Evolutionary conservation across 2,329 filamentous ascomycete species (phyloP).

Genomic region (Chaetomium globosum): DNA sequence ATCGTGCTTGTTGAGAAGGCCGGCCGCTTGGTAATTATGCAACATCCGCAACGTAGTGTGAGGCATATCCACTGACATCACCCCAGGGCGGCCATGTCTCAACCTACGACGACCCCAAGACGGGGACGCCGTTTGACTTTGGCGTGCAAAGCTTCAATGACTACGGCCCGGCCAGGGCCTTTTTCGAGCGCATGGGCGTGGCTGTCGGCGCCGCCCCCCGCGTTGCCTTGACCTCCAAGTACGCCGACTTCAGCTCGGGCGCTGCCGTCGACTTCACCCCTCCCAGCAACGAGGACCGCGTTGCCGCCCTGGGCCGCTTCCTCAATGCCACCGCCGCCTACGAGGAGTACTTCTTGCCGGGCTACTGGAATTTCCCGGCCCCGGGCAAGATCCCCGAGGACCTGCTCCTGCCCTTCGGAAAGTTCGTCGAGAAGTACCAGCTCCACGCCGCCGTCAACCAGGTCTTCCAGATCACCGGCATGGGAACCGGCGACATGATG

Average conservation of each 20-base stretch:
- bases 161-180: conserved; percentile 46
- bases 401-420: conserved; percentile 50
- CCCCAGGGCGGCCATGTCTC: conserved; percentile 53
- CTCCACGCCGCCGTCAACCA: conserved; percentile 47
- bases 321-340: conserved; percentile 40
- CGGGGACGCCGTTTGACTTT: conserved; percentile 41
- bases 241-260: conserved; percentile 46
- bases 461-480: conserved; percentile 46
- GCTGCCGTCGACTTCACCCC: conserved; percentile 37
- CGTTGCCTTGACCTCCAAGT: conserved; percentile 39
- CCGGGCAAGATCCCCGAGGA: conserved; percentile 50
- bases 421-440: conserved; percentile 53
- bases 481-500: conserved; percentile 51
- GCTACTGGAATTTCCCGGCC: conserved; percentile 48
- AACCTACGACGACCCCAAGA: conserved; percentile 51
- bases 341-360: conserved; percentile 42
- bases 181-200: conserved; percentile 51
- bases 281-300: conserved; percentile 33
- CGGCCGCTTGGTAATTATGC: conserved; percentile 38
- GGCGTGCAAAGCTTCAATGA: conserved; percentile 46
- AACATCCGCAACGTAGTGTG: neutral
- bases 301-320: conserved; percentile 39
- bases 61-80: conserved; percentile 22
- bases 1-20: conserved; percentile 45
- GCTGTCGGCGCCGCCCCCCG: conserved; percentile 35